A percentile compares a stretch with the other conserved stretches of the same genome.
Evolutionary conservation across 352 stramenopile species (phyloP).

Genomic region (Globisporangium alternatum): DNA sequence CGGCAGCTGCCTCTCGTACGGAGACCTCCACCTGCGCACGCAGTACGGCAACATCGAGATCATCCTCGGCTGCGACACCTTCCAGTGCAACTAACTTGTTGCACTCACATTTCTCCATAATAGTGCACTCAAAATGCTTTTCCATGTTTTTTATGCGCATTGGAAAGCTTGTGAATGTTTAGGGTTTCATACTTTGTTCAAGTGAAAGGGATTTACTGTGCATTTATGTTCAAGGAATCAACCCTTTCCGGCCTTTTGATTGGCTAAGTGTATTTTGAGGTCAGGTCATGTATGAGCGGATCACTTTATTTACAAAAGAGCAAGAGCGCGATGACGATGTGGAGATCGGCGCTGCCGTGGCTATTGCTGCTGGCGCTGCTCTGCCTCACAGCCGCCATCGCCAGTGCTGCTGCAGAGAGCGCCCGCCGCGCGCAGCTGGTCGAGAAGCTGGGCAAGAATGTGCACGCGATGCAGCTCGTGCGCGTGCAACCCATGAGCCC

Average conservation of each 20-base stretch:
- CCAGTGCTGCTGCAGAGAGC: neutral
- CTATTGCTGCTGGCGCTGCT: conserved; percentile 1
- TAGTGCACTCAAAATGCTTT: too few species aligned
- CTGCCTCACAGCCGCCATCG: neutral
- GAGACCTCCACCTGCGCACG: conserved; percentile 58
- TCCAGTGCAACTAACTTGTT: conserved; percentile 41
- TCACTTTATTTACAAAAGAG: neutral
- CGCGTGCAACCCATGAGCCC: conserved; percentile 47
- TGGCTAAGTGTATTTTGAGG: neutral
- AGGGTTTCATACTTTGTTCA: too few species aligned
- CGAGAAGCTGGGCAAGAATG: conserved; percentile 48
- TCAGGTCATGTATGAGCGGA: neutral
- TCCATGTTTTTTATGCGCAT: too few species aligned
- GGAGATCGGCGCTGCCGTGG: neutral
- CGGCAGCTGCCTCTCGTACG: conserved; percentile 60
- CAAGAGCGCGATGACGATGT: neutral
- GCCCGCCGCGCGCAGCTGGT: conserved; percentile 23
- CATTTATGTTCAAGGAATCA: too few species aligned
- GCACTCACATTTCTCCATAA: neutral
- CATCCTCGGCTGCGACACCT: conserved; percentile 65
- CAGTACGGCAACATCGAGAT: conserved; percentile 65
- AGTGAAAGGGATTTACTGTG: too few species aligned
- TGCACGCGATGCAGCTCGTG: conserved; percentile 71
- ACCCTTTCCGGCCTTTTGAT: neutral
- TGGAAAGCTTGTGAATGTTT: too few species aligned